A percentile compares a stretch with the other conserved stretches of the same genome.
These are phyloP conservation scores for Albatrellus ellisii DNA, from an alignment of 768 basidiomycete species.

Conservation along the genomic window DNA sequence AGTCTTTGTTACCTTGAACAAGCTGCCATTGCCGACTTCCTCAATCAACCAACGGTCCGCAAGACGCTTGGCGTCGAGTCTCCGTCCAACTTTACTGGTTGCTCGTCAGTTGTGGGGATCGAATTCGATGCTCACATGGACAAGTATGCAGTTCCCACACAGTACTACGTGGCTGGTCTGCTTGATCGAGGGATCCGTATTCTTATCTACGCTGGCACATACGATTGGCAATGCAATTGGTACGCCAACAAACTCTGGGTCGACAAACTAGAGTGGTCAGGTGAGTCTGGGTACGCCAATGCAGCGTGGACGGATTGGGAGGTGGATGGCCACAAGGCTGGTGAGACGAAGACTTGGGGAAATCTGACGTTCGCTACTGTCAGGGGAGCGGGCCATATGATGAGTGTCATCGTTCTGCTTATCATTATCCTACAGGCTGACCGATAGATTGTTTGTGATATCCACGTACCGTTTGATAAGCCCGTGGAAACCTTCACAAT, in stretches of 20 bases:
- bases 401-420: conserved; percentile 21
- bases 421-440: conserved; percentile 3
- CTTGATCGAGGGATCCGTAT: conserved; percentile 67
- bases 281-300: conserved; percentile 34
- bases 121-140: conserved; percentile 21
- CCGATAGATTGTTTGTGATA: conserved; percentile 9
- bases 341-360: conserved; percentile 39
- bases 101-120: conserved; percentile 40
- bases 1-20: conserved; percentile 28
- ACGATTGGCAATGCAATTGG: conserved; percentile 76
- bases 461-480: conserved; percentile 53
- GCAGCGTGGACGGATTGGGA: conserved; percentile 47
- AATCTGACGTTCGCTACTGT: conserved; percentile 55
- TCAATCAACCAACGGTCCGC: conserved; percentile 32
- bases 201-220: conserved; percentile 63
- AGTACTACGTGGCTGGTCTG: conserved; percentile 54
- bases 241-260: conserved; percentile 70
- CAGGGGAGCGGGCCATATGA: conserved; percentile 51
- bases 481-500: conserved; percentile 50
- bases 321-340: conserved; percentile 39
- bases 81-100: conserved; percentile 40
- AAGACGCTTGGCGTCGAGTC: conserved; percentile 32
- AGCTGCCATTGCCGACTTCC: conserved; percentile 29
- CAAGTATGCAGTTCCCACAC: conserved; percentile 41
- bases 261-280: conserved; percentile 61